Evolutionary conservation across 2,329 filamentous ascomycete species (phyloP), one percentile per base, ranked within the genome.

Genomic region (Metarhizium humberi): DNA sequence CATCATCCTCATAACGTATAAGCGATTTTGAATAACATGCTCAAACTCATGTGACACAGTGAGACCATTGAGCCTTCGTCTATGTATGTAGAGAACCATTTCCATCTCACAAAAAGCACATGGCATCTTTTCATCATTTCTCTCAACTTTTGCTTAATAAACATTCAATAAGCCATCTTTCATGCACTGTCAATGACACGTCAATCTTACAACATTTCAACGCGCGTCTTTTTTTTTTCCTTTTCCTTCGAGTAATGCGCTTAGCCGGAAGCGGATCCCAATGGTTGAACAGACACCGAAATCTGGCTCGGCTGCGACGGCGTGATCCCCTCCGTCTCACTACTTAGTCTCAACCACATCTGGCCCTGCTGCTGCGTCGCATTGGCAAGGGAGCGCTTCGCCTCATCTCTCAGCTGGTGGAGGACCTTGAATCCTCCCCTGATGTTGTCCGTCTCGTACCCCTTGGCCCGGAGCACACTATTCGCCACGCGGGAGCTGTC

Each of bases 401-500:
- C 25, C 14, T 48, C 45, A 4, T 48, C 45, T 1, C 48, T 50
- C 54, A 56, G 49, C 51, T 52, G 52, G 46, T 34, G 8, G 11
- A 60, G 58, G 4, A 57, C 61, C 6, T 51, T 30, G 32, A 65
- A 64, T 0, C 78, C 78, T 8, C 75, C 76, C 25, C 69, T 65
- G 25, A 80, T 60, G 59, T 74, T 78, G 46, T 75, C 72, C 1
- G 76, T 75, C 55, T 72, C 69, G 29, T 74, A 67, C 0, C 75
- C 77, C 58, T 76, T 78, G 0, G 76, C 77, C 5, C 78, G 69
- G 50, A 82, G 62, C 3, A 82, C 72, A 53, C 78, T 80, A 2
- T 76, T 76, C 3, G 78, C 79, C 5, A 82, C 72, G 0, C 80
- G 71, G 4, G 79, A 71, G 34, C 74, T 77, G 56, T 83, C 78